Conservation (phyloP, 2,329 filamentous ascomycete species). For the Ambrosiella cleistominuta region DNA sequence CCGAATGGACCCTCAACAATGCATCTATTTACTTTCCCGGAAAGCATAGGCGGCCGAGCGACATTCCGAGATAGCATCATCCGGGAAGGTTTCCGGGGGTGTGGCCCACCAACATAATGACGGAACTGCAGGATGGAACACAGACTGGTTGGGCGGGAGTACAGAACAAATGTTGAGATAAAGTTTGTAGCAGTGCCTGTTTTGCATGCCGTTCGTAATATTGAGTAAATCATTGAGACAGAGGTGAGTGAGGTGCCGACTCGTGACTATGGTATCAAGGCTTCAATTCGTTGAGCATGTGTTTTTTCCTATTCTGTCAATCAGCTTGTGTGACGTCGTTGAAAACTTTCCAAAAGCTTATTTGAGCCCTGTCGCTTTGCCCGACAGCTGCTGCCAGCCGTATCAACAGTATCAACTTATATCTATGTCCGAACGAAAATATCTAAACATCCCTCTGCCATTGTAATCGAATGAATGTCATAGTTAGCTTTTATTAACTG, state of each 20-base stretch:
- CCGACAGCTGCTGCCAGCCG: neutral
- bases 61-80: conserved; percentile 42
- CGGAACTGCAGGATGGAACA: neutral
- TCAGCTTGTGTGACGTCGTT: conserved; percentile 1
- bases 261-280: neutral
- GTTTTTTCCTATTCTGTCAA: neutral
- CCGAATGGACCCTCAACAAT: conserved; percentile 32
- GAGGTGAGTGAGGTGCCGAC: neutral
- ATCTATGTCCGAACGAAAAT: neutral
- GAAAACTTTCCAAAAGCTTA: conserved; percentile 5
- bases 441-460: neutral
- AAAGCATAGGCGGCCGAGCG: conserved; percentile 23
- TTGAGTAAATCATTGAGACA: conserved; percentile 1
- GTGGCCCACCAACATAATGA: conserved; percentile 4
- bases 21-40: conserved; percentile 22
- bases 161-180: neutral
- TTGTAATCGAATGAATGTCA: neutral
- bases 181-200: neutral
- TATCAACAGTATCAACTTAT: neutral
- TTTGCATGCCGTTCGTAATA: neutral
- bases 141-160: neutral
- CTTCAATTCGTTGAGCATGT: neutral
- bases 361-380: neutral
- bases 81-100: conserved; percentile 26
- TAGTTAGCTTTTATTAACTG: too few relatives aligned